These are phyloP conservation scores for Alternaria triticina DNA, from an alignment of 2,329 filamentous ascomycete species.

Conservation along the genomic window DNA sequence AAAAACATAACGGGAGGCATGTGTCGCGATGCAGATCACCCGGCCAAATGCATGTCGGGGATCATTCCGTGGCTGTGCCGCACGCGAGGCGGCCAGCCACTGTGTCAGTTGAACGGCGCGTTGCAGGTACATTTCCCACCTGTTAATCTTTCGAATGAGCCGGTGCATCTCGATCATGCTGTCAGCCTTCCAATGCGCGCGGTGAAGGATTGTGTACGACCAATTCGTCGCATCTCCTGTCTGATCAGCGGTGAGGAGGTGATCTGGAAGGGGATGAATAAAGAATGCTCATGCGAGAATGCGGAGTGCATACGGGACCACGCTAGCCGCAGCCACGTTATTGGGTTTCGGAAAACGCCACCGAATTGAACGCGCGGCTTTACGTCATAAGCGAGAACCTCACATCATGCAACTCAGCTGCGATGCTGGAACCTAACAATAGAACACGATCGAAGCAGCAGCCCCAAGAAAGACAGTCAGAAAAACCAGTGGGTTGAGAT, in stretches of 20 bases:
- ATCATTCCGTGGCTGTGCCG: neutral
- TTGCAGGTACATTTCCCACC: neutral
- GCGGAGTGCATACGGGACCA: neutral
- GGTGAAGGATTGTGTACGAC: neutral
- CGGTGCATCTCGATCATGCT: neutral
- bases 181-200: neutral
- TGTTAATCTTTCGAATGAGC: neutral
- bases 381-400: constrained; percentile 7
- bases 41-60: neutral
- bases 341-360: neutral
- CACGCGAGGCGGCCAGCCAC: neutral
- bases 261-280: neutral
- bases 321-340: neutral
- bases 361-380: constrained; percentile 1
- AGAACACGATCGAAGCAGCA: neutral
- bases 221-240: neutral
- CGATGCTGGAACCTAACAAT: neutral
- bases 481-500: no score
- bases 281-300: neutral
- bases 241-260: neutral
- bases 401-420: neutral
- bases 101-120: neutral
- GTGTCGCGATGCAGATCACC: constrained; percentile 2
- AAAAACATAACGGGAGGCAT: neutral
- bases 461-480: neutral